Conservation (phyloP, 306 rosid genomes). For the Pyrus communis region DNA sequence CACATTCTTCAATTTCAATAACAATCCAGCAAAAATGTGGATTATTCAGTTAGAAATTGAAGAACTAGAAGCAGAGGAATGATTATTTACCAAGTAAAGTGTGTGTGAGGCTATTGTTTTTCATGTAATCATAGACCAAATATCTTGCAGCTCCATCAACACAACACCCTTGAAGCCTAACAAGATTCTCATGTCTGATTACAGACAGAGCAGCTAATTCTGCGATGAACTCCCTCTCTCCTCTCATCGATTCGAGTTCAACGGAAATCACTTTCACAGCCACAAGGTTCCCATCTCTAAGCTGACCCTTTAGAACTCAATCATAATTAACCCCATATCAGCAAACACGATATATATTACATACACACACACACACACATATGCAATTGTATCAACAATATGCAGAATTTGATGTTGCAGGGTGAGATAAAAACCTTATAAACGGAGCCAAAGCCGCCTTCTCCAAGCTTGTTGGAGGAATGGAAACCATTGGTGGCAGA, state of each 20-base stretch:
- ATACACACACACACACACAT: neutral
- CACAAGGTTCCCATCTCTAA: slow-evolving; percentile 51
- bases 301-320: slow-evolving; percentile 55
- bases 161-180: slow-evolving; percentile 62
- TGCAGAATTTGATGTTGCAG: neutral
- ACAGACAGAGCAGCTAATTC: slow-evolving; percentile 74
- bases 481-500: slow-evolving; percentile 52
- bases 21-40: neutral
- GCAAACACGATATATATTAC: neutral
- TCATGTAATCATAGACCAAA: slow-evolving; percentile 85
- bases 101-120: slow-evolving; percentile 65
- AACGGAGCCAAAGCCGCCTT: slow-evolving; percentile 84
- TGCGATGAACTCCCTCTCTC: slow-evolving; percentile 76
- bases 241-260: slow-evolving; percentile 76
- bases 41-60: neutral
- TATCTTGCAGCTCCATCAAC: slow-evolving; percentile 73
- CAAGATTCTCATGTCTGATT: slow-evolving; percentile 71
- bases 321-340: slow-evolving; percentile 4
- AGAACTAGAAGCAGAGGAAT: neutral
- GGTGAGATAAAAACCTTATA: slow-evolving; percentile 45
- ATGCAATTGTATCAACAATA: neutral
- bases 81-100: slow-evolving; percentile 51
- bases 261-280: slow-evolving; percentile 75
- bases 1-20: neutral
- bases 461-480: slow-evolving; percentile 53